phyloP scores from a whole-genome alignment of 2,329 filamentous ascomycete species.

The Scytalidium lignicola region DNA sequence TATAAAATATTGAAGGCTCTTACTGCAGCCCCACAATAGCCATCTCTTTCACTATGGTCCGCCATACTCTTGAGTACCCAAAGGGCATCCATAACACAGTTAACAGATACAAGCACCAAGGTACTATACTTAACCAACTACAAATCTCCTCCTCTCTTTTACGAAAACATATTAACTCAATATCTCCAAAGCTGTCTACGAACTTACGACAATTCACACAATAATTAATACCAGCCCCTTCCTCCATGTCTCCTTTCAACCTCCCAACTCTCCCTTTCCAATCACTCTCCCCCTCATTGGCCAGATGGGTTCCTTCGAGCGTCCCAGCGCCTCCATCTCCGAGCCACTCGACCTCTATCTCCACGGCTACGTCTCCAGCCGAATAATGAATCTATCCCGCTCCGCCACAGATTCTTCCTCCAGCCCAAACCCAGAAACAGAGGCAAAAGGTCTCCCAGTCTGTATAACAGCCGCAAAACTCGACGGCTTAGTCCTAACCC shows the following conservation, averaged over 20 bases:
- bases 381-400: conserved; percentile 63
- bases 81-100: conserved; percentile 19
- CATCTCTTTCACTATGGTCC: conserved; percentile 11
- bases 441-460: conserved; percentile 57
- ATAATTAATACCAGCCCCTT: conserved; percentile 72
- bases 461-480: conserved; percentile 68
- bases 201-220: conserved; percentile 61
- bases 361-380: conserved; percentile 76
- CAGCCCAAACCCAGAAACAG: not conserved
- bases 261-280: conserved; percentile 55
- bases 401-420: not conserved
- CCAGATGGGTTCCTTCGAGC: conserved; percentile 68
- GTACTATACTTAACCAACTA: not conserved
- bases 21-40: not conserved
- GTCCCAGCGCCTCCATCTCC: conserved; percentile 56
- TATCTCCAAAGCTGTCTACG: conserved; percentile 13
- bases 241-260: conserved; percentile 73
- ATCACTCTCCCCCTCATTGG: conserved; percentile 81
- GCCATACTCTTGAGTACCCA: conserved; percentile 20
- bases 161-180: not conserved
- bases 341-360: conserved; percentile 74
- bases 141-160: not conserved
- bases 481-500: conserved; percentile 72
- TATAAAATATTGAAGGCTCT: too few species aligned
- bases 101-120: conserved; percentile 24